Conservation (phyloP, 148 eudicot genomes). For the Fagopyrum esculentum region DNA sequence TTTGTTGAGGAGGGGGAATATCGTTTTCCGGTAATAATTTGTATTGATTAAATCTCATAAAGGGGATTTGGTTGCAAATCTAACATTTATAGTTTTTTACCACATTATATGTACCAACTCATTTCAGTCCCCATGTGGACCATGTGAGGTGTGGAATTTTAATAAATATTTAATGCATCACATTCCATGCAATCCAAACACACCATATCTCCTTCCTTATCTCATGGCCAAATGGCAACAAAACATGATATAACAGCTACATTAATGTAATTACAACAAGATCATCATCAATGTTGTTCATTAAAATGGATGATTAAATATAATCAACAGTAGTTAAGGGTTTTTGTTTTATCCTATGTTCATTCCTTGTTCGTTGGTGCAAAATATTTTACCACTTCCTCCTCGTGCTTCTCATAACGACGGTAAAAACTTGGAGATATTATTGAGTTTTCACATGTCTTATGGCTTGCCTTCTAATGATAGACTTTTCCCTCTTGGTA, state of each 20-base stretch:
- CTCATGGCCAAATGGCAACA: neutral
- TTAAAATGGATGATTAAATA: neutral
- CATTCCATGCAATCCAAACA: no score
- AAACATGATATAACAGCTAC: neutral
- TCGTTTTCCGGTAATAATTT: neutral
- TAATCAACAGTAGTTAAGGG: no score
- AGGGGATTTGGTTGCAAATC: no score
- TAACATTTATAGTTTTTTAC: no score
- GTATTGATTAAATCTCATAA: no score
- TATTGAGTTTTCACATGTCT: conserved; percentile 73
- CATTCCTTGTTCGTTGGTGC: neutral
- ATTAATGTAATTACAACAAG: neutral
- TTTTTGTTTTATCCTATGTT: neutral
- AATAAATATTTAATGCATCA: no score
- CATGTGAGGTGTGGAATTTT: no score
- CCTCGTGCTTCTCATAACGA: conserved; percentile 54
- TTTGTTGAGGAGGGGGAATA: neutral
- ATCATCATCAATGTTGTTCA: neutral
- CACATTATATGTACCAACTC: no score
- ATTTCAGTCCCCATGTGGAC: no score
- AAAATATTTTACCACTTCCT: conserved; percentile 13
- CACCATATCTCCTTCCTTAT: neutral
- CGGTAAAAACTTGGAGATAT: conserved; percentile 78
- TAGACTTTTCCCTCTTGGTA: conserved; percentile 73
- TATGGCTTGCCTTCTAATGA: conserved; percentile 69